Evolutionary conservation across 2,329 filamentous ascomycete genomes (phyloP).

Genomic region (Eurotiales sp.): DNA sequence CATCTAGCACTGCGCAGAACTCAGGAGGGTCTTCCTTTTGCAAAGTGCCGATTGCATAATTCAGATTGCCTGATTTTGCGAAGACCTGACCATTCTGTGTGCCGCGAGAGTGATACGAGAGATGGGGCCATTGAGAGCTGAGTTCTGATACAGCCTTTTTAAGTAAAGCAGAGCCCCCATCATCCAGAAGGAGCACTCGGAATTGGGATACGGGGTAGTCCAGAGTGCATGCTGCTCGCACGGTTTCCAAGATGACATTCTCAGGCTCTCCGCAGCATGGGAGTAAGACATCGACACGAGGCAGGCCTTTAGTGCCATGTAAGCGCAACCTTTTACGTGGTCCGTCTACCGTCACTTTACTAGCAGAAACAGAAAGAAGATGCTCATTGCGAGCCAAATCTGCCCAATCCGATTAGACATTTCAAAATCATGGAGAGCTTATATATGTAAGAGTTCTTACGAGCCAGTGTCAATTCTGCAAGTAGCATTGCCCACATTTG

Average conservation of each 20-base stretch:
- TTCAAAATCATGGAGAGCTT: neutral
- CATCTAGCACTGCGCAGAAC: constrained; percentile 32
- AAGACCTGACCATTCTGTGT: constrained; percentile 34
- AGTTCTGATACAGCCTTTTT: constrained; percentile 36
- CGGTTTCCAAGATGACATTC: constrained; percentile 55
- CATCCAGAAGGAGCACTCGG: constrained; percentile 55
- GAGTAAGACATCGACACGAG: constrained; percentile 53
- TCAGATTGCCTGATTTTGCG: constrained; percentile 38
- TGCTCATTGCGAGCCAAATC: constrained; percentile 21
- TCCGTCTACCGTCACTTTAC: constrained; percentile 6
- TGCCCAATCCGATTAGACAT: constrained; percentile 16
- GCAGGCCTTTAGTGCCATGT: constrained; percentile 43
- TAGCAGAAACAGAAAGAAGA: constrained; percentile 21
- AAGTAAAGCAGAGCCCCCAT: constrained; percentile 48
- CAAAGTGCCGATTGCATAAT: constrained; percentile 27
- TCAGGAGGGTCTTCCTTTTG: constrained; percentile 24
- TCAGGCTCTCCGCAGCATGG: constrained; percentile 58
- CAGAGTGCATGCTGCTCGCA: constrained; percentile 51
- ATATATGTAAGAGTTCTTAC: constrained; percentile 16
- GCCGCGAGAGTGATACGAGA: constrained; percentile 52
- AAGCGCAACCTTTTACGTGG: constrained; percentile 23
- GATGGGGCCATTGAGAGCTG: constrained; percentile 43
- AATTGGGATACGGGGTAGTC: constrained; percentile 55
- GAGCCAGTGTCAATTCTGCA: constrained; percentile 23
- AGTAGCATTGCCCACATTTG: constrained; percentile 25